Evolutionary conservation across 139 green algal genomes (phyloP).

Genomic region (Micractinium conductrix): DNA sequence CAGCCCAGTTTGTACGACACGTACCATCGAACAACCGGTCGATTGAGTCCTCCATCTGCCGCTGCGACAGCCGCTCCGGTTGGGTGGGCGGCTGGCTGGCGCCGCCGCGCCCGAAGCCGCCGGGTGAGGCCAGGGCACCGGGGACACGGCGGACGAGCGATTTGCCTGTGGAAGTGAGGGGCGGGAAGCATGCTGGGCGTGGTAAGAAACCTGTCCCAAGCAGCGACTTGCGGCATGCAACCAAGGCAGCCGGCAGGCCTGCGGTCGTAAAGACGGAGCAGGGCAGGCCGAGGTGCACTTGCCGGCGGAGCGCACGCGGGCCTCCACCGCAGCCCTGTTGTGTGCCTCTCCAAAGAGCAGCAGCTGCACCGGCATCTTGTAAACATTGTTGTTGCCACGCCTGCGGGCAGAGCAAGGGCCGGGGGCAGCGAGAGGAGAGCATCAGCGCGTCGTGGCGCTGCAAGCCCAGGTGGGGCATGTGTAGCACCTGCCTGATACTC

Average conservation of each 20-base stretch:
- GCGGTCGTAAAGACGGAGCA: no score
- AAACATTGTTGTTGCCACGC: slow-evolving; percentile 6
- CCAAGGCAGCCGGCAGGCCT: no score
- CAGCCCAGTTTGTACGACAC: not conserved
- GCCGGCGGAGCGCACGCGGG: not conserved
- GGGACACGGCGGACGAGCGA: no score
- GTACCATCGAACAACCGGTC: slow-evolving; percentile 50
- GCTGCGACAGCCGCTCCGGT: not conserved
- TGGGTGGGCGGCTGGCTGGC: not conserved
- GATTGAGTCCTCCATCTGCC: slow-evolving; percentile 45
- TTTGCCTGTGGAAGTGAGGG: no score
- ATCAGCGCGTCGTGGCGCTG: no score
- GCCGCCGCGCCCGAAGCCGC: not conserved
- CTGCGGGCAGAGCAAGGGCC: not conserved
- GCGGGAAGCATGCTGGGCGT: no score
- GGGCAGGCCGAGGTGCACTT: no score
- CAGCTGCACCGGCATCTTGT: slow-evolving; percentile 42
- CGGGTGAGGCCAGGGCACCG: no score
- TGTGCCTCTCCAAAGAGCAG: slow-evolving; percentile 11
- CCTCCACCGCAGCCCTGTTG: not conserved
- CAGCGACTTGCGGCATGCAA: not conserved
- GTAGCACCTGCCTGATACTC: no score
- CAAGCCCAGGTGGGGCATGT: no score
- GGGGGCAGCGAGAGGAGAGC: no score
- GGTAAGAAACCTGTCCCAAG: no score